phyloP scores from a whole-genome alignment of 2,329 filamentous ascomycete genomes.

The Fusarium hainanense region DNA sequence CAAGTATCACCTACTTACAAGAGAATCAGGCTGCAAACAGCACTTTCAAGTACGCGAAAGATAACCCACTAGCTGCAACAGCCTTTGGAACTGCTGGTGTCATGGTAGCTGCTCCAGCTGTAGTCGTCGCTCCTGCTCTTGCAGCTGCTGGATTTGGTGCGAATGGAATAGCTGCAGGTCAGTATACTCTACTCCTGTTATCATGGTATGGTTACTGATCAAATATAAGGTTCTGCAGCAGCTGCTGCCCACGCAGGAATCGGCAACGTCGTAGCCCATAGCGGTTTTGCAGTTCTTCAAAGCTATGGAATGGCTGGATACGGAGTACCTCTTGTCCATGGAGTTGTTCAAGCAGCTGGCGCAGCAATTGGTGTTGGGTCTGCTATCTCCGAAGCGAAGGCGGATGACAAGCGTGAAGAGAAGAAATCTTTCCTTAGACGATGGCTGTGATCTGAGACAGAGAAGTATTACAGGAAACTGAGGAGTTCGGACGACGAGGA shows the following conservation, averaged over 20 bases:
- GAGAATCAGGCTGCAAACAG: neutral
- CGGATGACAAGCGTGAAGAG: neutral
- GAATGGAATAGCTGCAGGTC: conserved; percentile 35
- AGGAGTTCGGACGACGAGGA: neutral
- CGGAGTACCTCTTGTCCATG: conserved; percentile 35
- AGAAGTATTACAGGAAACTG: neutral
- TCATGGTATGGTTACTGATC: neutral
- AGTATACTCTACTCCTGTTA: neutral
- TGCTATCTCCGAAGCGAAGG: neutral
- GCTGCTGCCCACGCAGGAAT: conserved; percentile 42
- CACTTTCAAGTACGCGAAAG: neutral
- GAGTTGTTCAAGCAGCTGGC: conserved; percentile 21
- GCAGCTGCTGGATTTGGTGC: conserved; percentile 31
- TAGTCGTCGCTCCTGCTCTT: conserved; percentile 24
- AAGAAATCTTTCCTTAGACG: neutral
- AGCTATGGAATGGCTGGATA: conserved; percentile 48
- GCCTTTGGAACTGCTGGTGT: conserved; percentile 12
- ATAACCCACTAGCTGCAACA: conserved; percentile 1
- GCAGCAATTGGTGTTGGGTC: neutral
- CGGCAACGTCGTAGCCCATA: conserved; percentile 41
- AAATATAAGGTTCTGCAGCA: neutral
- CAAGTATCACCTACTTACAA: neutral
- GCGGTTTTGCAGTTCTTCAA: conserved; percentile 47
- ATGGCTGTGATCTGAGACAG: neutral
- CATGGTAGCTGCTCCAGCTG: conserved; percentile 19